Evolutionary conservation across 1,284 basidiomycete species (phyloP).

Genomic region (Takashimella koratensis): DNA sequence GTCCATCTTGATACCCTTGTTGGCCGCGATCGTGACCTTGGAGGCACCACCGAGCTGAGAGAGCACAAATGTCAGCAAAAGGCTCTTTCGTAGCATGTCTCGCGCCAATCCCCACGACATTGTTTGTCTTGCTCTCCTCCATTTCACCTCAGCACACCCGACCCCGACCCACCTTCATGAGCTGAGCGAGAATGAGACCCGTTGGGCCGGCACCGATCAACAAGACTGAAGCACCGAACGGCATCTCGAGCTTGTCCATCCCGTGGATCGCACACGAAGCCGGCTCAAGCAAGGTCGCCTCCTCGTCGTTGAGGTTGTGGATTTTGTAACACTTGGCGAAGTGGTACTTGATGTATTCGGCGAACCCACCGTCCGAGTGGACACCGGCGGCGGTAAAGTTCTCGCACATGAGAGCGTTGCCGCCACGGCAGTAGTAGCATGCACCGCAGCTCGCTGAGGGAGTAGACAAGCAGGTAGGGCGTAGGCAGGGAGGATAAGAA

Average conservation of each 20-base stretch:
- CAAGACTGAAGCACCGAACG: slow-evolving; percentile 72
- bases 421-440: slow-evolving; percentile 80
- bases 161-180: slow-evolving; percentile 57
- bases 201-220: slow-evolving; percentile 63
- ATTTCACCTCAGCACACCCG: too few species aligned
- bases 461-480: too few species aligned
- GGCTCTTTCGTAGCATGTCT: slow-evolving; percentile 68
- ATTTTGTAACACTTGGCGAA: slow-evolving; percentile 75
- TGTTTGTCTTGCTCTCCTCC: too few species aligned
- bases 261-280: slow-evolving; percentile 85
- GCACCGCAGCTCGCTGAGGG: slow-evolving; percentile 57
- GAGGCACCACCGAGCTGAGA: slow-evolving; percentile 74
- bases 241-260: slow-evolving; percentile 72
- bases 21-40: slow-evolving; percentile 71
- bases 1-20: slow-evolving; percentile 80
- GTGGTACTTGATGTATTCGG: slow-evolving; percentile 70
- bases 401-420: slow-evolving; percentile 68
- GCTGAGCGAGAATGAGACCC: slow-evolving; percentile 78
- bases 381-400: slow-evolving; percentile 73
- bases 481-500: not conserved
- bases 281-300: slow-evolving; percentile 82
- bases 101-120: slow-evolving; percentile 61
- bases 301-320: slow-evolving; percentile 77
- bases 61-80: slow-evolving; percentile 70
- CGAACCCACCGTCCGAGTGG: slow-evolving; percentile 74